A percentile compares a stretch with the other conserved stretches of the same genome.
Conservation (phyloP, 2,329 filamentous ascomycete genomes). For the Aspergillus neoniger region DNA sequence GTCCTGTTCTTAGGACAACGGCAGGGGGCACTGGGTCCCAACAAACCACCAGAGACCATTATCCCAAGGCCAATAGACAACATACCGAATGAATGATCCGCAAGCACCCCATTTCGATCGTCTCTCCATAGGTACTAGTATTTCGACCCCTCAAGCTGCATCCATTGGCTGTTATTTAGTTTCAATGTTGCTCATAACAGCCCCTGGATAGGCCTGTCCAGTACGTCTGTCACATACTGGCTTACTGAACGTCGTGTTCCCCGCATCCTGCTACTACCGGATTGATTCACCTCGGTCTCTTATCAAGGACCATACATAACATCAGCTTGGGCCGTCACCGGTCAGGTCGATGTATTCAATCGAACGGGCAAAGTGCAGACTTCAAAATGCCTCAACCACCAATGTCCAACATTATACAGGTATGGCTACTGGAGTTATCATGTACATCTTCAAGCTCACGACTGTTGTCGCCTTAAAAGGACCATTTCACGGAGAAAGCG, state of each 20-base stretch:
- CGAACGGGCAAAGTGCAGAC: slow-evolving; percentile 23
- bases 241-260: neutral
- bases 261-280: neutral
- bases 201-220: neutral
- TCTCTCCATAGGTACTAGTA: neutral
- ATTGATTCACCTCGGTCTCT: neutral
- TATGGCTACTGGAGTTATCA: slow-evolving; percentile 14
- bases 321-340: slow-evolving; percentile 42
- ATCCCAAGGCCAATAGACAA: neutral
- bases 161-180: neutral
- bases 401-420: slow-evolving; percentile 24
- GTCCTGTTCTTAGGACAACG: neutral
- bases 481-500: slow-evolving; percentile 14
- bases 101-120: neutral
- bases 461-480: slow-evolving; percentile 17
- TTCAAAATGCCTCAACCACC: slow-evolving; percentile 26
- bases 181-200: neutral
- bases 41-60: neutral
- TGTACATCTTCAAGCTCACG: slow-evolving; percentile 5
- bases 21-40: neutral
- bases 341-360: slow-evolving; percentile 22
- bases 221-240: neutral
- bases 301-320: slow-evolving; percentile 10
- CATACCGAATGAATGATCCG: neutral
- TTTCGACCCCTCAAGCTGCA: neutral